phyloP scores from a whole-genome alignment of 345 rosid species.

The Eucalyptus dawsonii region DNA sequence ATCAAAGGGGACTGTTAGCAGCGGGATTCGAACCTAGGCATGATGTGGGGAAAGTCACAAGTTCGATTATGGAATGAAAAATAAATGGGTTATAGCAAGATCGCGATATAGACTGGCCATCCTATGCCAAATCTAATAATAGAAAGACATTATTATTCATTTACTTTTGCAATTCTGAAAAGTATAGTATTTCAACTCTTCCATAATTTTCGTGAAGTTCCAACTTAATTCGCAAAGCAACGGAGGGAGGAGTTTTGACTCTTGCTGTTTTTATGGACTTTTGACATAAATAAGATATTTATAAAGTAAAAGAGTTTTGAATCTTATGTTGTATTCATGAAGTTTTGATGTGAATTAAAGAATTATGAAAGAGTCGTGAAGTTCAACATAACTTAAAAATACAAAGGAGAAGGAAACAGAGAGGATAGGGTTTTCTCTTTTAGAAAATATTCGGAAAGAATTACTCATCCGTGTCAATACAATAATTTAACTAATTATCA shows the following conservation, averaged over 20 bases:
- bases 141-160: not conserved
- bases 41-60: not conserved
- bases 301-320: not conserved
- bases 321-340: not conserved
- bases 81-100: not conserved
- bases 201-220: too few relatives aligned
- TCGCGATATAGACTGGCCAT: not conserved
- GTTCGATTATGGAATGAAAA: not conserved
- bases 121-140: not conserved
- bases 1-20: not conserved
- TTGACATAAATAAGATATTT: not conserved
- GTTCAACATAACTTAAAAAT: not conserved
- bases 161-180: not conserved
- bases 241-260: not conserved
- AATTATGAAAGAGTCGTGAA: not conserved
- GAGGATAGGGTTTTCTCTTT: not conserved
- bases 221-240: not conserved
- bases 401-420: not conserved
- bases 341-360: not conserved
- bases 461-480: not conserved
- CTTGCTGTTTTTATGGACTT: not conserved
- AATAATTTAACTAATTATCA: not conserved
- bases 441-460: fast-evolving
- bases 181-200: not conserved
- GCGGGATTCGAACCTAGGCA: not conserved